These are phyloP conservation scores for Pistacia atlantica DNA, from an alignment of 345 rosid species.

Conservation along the genomic window DNA sequence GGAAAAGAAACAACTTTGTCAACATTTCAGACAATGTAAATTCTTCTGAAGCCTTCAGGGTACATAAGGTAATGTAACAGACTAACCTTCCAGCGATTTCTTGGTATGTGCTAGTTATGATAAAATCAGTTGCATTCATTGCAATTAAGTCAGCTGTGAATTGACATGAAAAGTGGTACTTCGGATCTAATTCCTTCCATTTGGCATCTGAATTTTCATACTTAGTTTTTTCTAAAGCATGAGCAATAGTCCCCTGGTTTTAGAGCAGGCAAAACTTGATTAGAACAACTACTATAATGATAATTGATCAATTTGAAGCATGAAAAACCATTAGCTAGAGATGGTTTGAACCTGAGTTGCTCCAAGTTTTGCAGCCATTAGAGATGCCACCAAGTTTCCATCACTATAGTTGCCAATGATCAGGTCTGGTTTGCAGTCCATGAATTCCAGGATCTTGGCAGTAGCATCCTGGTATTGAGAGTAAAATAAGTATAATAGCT, in stretches of 20 bases:
- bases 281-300: neutral
- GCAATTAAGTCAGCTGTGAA: slow-evolving; percentile 86
- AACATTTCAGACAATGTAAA: neutral
- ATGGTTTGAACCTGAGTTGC: slow-evolving; percentile 59
- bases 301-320: neutral
- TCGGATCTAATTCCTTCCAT: slow-evolving; percentile 83
- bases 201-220: slow-evolving; percentile 87
- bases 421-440: slow-evolving; percentile 83
- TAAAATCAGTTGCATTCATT: slow-evolving; percentile 84
- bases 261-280: slow-evolving; percentile 2
- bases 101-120: slow-evolving; percentile 90
- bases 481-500: neutral
- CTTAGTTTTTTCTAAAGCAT: slow-evolving; percentile 92
- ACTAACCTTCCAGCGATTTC: slow-evolving; percentile 94
- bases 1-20: slow-evolving; percentile 20
- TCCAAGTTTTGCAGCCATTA: slow-evolving; percentile 78
- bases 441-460: slow-evolving; percentile 56
- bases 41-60: neutral
- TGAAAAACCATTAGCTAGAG: neutral
- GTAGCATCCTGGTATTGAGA: slow-evolving; percentile 54
- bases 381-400: slow-evolving; percentile 90
- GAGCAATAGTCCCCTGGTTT: slow-evolving; percentile 80
- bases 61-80: slow-evolving; percentile 1
- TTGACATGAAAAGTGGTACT: slow-evolving; percentile 94
- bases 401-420: slow-evolving; percentile 92